Base-by-base conservation (phyloP, 139 green algal species). In the Tetradesmus obliquus region DNA sequence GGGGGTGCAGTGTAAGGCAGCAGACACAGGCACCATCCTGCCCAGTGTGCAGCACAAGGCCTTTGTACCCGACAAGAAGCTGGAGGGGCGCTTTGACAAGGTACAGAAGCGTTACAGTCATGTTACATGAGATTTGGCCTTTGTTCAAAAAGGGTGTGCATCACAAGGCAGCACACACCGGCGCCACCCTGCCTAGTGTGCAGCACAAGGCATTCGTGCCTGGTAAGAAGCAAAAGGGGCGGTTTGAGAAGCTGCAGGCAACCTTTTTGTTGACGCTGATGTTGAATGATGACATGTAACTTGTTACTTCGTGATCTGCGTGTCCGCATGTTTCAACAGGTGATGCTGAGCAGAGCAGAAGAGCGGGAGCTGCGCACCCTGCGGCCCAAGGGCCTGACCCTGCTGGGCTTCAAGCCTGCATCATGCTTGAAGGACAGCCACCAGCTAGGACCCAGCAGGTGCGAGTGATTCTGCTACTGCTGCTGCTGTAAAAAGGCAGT, bases 331-430 rank as follows among this genome's bases (percentile, higher is more conserved):
- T 45, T 45, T 45, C 32, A 45, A 45, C 32, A 54, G 1, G 8
- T 84, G 8, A 66, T 66, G 57, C 57, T 66, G 57, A 66, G 57
- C 57, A 66, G 8, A 9, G 57, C 57, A 66, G 57, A 66, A 9
- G 57, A 66, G 57, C 57, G 57, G 57, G 57, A 66, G 57, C 55
- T 91, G 20, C 71, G 45, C 12, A 20, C 79, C 2, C 20, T 86
- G 12, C 79, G 88, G 0, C 58, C 88, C 79, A 86, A 86, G 76
- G 88, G 88, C 10, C 88, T 91, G 45, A 58, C 32, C 2, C 79
- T 91, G 57, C 88, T 91, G 60, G 88, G 88, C 24, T 91, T 91
- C 51, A 91, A 91, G 57, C 88, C 79, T 1, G 17, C 84, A 1
- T 55, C 79, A 17, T 58, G 51, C 55, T 55, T 86, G 22, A 60